These are phyloP conservation scores for Pseudogymnoascus sp. DNA, from an alignment of 2,329 filamentous ascomycete species.

Conservation along the genomic window DNA sequence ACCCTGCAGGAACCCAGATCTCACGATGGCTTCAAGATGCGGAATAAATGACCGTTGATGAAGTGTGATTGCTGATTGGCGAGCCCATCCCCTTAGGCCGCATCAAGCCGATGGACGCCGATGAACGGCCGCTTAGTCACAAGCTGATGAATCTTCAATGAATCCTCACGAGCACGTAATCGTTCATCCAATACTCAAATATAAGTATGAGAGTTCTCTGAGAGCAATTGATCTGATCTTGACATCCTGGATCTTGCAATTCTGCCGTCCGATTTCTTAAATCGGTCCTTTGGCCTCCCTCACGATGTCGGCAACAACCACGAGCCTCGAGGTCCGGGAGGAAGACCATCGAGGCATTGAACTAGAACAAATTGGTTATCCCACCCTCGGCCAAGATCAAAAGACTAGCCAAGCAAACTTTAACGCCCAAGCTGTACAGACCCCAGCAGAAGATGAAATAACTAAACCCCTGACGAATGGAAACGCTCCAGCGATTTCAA, in stretches of 20 bases:
- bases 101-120: background rate
- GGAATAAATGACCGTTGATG: background rate
- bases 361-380: conserved; percentile 12
- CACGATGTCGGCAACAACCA: conserved; percentile 4
- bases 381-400: background rate
- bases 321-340: background rate
- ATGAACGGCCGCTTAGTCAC: background rate
- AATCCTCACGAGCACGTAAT: background rate
- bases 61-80: background rate
- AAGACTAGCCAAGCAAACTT: background rate
- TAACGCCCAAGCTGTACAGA: background rate
- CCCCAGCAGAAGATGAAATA: background rate
- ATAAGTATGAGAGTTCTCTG: background rate
- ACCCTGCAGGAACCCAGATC: background rate
- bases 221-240: background rate
- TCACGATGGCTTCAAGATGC: background rate
- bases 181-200: background rate
- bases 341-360: conserved; percentile 9
- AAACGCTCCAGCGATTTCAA: conserved; percentile 10
- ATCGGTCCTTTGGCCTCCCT: background rate
- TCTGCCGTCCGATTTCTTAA: background rate
- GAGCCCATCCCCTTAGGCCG: background rate
- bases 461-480: conserved; percentile 5
- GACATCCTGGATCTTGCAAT: background rate
- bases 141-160: background rate